Conservation (phyloP, 495 filamentous ascomycete genomes). For the Aspergillus biplanus region DNA sequence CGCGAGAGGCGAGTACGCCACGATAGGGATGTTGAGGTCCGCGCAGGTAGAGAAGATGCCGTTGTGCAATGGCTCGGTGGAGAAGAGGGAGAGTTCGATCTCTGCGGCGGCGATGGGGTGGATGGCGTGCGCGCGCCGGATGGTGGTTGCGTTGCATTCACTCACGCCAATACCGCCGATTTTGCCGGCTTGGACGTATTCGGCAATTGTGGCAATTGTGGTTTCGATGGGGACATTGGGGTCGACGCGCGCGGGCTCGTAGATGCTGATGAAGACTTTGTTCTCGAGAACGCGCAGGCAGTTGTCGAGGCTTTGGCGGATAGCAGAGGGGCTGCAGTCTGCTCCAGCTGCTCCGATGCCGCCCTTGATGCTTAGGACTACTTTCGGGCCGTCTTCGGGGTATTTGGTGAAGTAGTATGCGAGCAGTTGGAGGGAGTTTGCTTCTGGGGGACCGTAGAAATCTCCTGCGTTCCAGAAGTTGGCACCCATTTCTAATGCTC, state of each 20-base stretch:
- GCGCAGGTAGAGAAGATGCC: constrained; percentile 67
- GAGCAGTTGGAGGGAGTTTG: constrained; percentile 60
- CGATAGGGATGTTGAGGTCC: constrained; percentile 62
- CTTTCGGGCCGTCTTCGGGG: constrained; percentile 67
- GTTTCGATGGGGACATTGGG: constrained; percentile 56
- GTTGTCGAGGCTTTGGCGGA: constrained; percentile 48
- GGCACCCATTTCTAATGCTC: constrained; percentile 4
- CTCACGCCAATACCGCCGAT: constrained; percentile 60
- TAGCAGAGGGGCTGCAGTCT: constrained; percentile 2
- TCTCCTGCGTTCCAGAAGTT: constrained; percentile 50
- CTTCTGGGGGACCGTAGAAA: constrained; percentile 40
- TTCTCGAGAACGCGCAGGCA: constrained; percentile 59
- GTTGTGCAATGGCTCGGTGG: constrained; percentile 63
- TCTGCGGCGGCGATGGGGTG: constrained; percentile 65
- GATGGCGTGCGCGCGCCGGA: constrained; percentile 62
- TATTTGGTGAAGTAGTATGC: constrained; percentile 68
- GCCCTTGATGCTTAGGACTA: constrained; percentile 69
- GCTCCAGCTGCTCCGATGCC: constrained; percentile 30
- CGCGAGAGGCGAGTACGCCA: constrained; percentile 61
- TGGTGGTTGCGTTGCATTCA: constrained; percentile 65
- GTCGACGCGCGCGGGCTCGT: constrained; percentile 69
- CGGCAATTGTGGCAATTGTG: constrained; percentile 42
- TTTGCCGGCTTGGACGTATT: constrained; percentile 51
- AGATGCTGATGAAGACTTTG: constrained; percentile 73
- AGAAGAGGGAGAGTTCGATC: constrained; percentile 56